phyloP scores from a whole-genome alignment of 768 basidiomycete genomes.

The Lyophyllum semitale region DNA sequence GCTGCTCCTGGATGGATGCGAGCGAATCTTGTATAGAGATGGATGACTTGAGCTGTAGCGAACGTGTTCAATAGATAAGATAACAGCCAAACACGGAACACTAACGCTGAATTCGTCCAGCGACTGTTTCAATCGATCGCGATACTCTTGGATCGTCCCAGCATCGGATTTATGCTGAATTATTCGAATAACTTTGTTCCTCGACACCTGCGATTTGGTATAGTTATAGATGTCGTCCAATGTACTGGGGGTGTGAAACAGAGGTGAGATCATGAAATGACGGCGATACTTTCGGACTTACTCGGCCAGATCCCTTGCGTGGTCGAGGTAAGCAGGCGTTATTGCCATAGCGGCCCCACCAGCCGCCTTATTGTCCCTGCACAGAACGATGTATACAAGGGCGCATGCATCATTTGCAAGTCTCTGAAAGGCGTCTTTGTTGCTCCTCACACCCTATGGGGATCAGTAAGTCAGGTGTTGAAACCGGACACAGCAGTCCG shows the following conservation, averaged over 20 bases:
- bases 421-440: constrained; percentile 11
- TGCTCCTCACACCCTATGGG: constrained; percentile 5
- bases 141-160: constrained; percentile 8
- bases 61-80: no score
- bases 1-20: background rate
- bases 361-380: background rate
- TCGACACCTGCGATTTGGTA: background rate
- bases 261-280: background rate
- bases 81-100: no score
- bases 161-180: constrained; percentile 7
- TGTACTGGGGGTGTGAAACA: background rate
- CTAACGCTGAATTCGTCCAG: constrained; percentile 8
- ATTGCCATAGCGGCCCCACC: background rate
- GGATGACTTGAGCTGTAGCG: constrained; percentile 5
- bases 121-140: constrained; percentile 6
- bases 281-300: background rate
- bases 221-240: constrained; percentile 2
- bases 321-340: constrained; percentile 1
- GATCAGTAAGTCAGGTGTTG: background rate
- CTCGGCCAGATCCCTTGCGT: constrained; percentile 2
- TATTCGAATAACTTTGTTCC: background rate
- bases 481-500: background rate
- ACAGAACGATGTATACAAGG: constrained; percentile 7
- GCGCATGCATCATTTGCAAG: constrained; percentile 12
- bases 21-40: constrained; percentile 7